Conservation (phyloP, 768 basidiomycete genomes). For the Pisolithus microcarpus region DNA sequence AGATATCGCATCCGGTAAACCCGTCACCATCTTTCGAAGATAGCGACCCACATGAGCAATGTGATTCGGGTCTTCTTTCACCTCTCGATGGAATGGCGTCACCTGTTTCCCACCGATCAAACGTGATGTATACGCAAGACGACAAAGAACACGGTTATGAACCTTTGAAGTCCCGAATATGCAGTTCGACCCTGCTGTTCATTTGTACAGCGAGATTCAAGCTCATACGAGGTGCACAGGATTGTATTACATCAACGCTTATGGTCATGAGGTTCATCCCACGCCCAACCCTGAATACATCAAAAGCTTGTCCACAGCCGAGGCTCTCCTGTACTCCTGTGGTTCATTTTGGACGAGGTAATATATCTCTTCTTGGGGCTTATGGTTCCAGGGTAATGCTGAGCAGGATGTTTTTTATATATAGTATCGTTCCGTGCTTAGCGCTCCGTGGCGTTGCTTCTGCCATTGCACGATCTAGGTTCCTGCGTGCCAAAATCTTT, state of each 20-base stretch:
- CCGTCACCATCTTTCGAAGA: constrained; percentile 22
- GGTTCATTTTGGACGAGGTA: constrained; percentile 94
- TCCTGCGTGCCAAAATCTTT: constrained; percentile 75
- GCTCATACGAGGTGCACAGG: constrained; percentile 32
- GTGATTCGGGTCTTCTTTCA: constrained; percentile 34
- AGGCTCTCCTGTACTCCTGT: constrained; percentile 83
- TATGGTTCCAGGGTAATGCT: constrained; percentile 3
- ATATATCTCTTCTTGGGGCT: constrained; percentile 9
- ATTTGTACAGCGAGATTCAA: not conserved
- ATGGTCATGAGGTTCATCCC: constrained; percentile 89
- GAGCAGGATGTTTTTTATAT: not conserved
- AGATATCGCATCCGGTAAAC: constrained; percentile 80
- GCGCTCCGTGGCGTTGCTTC: constrained; percentile 74
- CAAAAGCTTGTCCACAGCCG: constrained; percentile 47
- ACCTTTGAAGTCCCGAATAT: constrained; percentile 52
- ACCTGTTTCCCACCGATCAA: constrained; percentile 40
- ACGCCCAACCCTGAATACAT: constrained; percentile 79
- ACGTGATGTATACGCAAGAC: constrained; percentile 57
- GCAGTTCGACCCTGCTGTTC: constrained; percentile 40
- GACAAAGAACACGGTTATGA: constrained; percentile 47
- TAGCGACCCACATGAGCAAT: constrained; percentile 19
- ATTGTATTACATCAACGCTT: constrained; percentile 84
- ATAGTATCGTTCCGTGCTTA: constrained; percentile 85
- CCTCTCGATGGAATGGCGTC: constrained; percentile 51
- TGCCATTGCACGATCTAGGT: constrained; percentile 66